These are phyloP conservation scores for Lagenidium sp. DNA, from an alignment of 352 stramenopile genomes.

Conservation along the genomic window DNA sequence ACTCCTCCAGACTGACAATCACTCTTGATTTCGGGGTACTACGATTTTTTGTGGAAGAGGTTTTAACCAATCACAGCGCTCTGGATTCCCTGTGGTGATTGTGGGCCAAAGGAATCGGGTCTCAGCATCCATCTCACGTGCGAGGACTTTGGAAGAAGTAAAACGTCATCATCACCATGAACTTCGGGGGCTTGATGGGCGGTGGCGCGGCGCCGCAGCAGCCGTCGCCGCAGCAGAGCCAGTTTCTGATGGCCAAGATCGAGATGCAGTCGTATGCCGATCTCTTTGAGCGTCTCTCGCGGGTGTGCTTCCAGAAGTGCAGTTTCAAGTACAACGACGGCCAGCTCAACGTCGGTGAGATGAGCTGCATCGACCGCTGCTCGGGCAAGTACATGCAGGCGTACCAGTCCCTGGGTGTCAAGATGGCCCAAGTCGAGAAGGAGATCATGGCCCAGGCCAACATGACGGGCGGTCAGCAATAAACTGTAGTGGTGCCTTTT, in stretches of 20 bases:
- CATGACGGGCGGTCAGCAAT: constrained; percentile 22
- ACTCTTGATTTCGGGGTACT: no score
- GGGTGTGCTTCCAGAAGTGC: constrained; percentile 92
- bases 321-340: constrained; percentile 94
- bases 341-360: constrained; percentile 96
- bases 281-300: constrained; percentile 87
- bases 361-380: constrained; percentile 97
- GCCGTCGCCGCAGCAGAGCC: constrained; percentile 31
- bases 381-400: constrained; percentile 97
- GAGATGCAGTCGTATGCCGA: constrained; percentile 90
- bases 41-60: no score
- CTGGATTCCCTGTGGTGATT: no score
- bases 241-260: constrained; percentile 86
- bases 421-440: constrained; percentile 95
- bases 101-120: no score
- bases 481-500: no score
- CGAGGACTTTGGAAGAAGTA: neutral
- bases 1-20: no score
- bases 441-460: constrained; percentile 78
- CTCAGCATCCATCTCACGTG: neutral
- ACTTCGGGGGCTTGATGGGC: constrained; percentile 72
- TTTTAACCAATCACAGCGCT: constrained; percentile 18
- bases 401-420: constrained; percentile 91
- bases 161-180: constrained; percentile 27
- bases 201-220: constrained; percentile 38